Conservation (phyloP, 1,284 basidiomycete species). For the Ceratobasidium sp. region DNA sequence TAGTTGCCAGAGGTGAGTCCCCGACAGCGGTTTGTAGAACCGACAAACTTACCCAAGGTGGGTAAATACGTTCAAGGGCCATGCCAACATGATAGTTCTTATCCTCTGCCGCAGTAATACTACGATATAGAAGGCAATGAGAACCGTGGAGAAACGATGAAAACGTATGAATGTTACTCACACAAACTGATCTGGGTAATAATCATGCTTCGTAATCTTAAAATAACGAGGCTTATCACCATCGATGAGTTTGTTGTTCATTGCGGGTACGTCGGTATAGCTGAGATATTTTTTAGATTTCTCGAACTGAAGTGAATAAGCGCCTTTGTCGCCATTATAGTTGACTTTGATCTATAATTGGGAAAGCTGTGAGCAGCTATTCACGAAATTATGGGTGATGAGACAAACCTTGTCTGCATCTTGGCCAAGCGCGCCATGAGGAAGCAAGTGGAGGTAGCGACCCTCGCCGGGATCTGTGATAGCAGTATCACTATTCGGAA, state of each 20-base stretch:
- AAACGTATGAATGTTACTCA: too few species aligned
- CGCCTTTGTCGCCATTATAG: neutral
- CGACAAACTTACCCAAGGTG: constrained; percentile 16
- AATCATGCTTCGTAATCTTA: too few species aligned
- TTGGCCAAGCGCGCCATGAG: neutral
- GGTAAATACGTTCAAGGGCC: constrained; percentile 5
- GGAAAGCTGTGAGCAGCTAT: neutral
- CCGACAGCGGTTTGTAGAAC: too few species aligned
- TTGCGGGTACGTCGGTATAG: neutral
- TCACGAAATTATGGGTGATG: neutral
- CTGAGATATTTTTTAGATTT: constrained; percentile 18
- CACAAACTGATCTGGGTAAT: too few species aligned
- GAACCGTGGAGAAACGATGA: too few species aligned
- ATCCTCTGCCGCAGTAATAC: neutral
- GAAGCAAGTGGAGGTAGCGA: neutral
- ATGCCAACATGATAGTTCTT: neutral
- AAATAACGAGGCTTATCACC: too few species aligned
- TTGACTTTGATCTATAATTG: neutral
- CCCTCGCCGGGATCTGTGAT: constrained; percentile 26
- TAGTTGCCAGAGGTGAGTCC: neutral
- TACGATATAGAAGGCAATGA: neutral
- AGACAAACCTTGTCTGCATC: neutral
- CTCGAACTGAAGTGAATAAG: constrained; percentile 5
- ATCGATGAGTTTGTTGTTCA: constrained; percentile 4
- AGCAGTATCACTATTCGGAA: neutral